Percentiles rank a stretch among this genome's conserved stretches.
These are phyloP conservation scores for Elaphomyces granulatus DNA, from an alignment of 495 filamentous ascomycete species.

Conservation along the genomic window DNA sequence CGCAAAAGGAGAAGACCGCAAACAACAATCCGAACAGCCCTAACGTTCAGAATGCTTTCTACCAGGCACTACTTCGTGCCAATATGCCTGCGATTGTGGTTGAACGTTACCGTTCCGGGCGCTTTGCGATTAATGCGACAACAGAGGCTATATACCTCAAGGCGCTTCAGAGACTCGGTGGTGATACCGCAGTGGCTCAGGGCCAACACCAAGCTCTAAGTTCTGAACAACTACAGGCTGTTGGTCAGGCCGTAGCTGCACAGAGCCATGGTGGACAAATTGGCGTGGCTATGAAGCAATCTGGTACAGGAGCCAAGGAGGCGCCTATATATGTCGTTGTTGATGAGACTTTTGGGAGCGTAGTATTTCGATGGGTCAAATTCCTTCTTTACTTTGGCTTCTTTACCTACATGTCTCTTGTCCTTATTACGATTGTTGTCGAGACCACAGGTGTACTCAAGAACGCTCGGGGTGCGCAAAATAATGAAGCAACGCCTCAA, in stretches of 20 bases:
- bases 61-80: conserved; percentile 74
- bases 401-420: conserved; percentile 55
- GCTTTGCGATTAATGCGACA: conserved; percentile 62
- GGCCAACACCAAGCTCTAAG: conserved; percentile 30
- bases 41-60: conserved; percentile 81
- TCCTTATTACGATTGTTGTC: conserved; percentile 62
- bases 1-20: conserved; percentile 70
- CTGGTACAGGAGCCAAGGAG: conserved; percentile 54
- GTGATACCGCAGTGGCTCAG: conserved; percentile 30
- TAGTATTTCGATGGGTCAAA: conserved; percentile 80
- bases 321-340: conserved; percentile 86
- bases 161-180: conserved; percentile 54
- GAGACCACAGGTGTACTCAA: conserved; percentile 65
- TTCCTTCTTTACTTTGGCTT: conserved; percentile 67
- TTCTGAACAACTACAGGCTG: conserved; percentile 58
- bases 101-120: conserved; percentile 72
- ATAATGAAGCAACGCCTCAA: conserved; percentile 75
- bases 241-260: conserved; percentile 78
- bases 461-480: conserved; percentile 54
- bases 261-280: conserved; percentile 51
- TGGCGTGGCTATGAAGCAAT: conserved; percentile 26
- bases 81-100: conserved; percentile 87
- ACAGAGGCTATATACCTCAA: conserved; percentile 60
- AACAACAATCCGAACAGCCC: conserved; percentile 82
- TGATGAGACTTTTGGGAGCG: conserved; percentile 69